Conservation (phyloP, 805 yeast species). For the Ogataea trehaloabstinens region DNA sequence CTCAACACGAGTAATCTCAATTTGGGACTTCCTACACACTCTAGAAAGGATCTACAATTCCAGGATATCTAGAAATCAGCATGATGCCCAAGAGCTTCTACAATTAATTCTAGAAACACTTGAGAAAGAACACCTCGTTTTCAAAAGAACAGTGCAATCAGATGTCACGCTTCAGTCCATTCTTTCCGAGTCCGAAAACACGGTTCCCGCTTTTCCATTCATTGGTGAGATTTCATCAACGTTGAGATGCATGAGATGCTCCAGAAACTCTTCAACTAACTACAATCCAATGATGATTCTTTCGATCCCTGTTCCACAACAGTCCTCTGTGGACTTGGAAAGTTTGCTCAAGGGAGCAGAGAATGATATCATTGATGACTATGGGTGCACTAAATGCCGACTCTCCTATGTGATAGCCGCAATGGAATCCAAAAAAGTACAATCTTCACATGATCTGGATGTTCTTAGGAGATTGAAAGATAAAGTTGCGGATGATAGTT, state of each 20-base stretch:
- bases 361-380: constrained; percentile 71
- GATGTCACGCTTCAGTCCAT: constrained; percentile 54
- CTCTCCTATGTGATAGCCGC: constrained; percentile 40
- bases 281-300: constrained; percentile 64
- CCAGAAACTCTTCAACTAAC: constrained; percentile 54
- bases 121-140: constrained; percentile 55
- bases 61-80: constrained; percentile 76
- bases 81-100: constrained; percentile 92
- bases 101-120: constrained; percentile 79
- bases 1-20: constrained; percentile 55
- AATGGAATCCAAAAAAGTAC: constrained; percentile 16
- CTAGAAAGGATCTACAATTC: constrained; percentile 73
- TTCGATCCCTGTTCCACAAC: constrained; percentile 73
- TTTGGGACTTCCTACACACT: constrained; percentile 74
- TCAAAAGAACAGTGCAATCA: constrained; percentile 34
- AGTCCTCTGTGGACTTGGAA: constrained; percentile 35
- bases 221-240: constrained; percentile 64
- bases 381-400: constrained; percentile 76
- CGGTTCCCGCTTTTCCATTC: constrained; percentile 69
- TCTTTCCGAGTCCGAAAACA: constrained; percentile 1
- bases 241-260: constrained; percentile 69
- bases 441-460: constrained; percentile 28
- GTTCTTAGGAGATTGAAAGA: constrained; percentile 35
- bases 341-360: constrained; percentile 56
- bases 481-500: constrained; percentile 34